Base-by-base conservation (phyloP, 345 rosid species). In the Euphorbia pulcherrima region DNA sequence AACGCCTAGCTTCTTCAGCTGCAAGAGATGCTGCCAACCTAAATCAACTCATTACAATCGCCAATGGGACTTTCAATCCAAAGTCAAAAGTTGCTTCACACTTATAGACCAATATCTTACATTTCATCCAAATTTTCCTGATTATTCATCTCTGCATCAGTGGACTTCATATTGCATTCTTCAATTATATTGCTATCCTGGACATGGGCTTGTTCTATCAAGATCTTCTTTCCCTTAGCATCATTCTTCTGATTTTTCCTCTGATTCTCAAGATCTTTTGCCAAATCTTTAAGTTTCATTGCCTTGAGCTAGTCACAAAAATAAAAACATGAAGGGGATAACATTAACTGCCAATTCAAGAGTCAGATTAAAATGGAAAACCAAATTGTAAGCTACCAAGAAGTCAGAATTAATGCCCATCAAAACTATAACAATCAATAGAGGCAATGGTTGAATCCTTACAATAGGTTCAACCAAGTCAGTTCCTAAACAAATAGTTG, bases 21-120 rank as follows among this genome's bases (percentile, higher is more conserved):
- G 84, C 83, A 86, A 84, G 75, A 65, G 95, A 83, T 33, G 88
- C 86, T 54, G 85, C 95, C 82, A 81, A 70, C 89, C 97, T 94
- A 85, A 47, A 78, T 60, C 6, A 57, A 78, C 65, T 57, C 68
- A 51, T 66, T 47, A 60, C 68, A 75, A 69, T n/a, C 61, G 24
- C 63, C 50, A 74, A 77, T 33, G 69, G 64, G n/a, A 24, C 4
- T 13, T 39, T 26, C 29, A 30, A 68, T 53, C 29, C 7, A 41
- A 29, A 70, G 40, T 33, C 37, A 21, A 63, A 61, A 75, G 65
- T 51, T 64, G n/a, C 24, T 12, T 44, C 21, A 67, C 50, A 48
- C 37, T 2, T 4, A 14, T 60, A 55, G 62, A 37, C 57, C 56
- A 33, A 37, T 54, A 30, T 17, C 96, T 77, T 86, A 93, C 97